Base-by-base conservation (phyloP, 2,329 filamentous ascomycete genomes). In the Pseudogymnoascus sp. region DNA sequence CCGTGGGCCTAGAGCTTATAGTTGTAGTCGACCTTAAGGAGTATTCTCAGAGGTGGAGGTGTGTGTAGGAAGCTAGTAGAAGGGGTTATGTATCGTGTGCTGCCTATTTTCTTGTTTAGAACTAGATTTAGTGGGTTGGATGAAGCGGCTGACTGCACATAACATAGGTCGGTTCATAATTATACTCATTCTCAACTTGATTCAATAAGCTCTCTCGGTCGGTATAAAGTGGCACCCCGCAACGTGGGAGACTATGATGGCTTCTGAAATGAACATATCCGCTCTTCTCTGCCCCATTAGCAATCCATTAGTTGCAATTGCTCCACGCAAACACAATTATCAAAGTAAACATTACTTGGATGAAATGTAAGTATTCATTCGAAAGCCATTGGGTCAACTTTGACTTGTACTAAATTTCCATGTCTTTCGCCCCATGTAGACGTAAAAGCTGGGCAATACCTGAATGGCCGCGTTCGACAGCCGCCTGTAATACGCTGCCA, bases 401-500 rank as follows among this genome's bases (percentile, higher is more conserved):
- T 19, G 8, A 19, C 14, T 11, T 16, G 2, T 33, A 55, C 26
- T 33, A 31, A 49, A 29, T 16, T 19, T 33, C 26, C 26, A 3
- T 26, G 4, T 55, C 26, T 55, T 33, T 55, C 2, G 45, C 45
- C 1, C 45, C 45, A 4, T 52, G 26, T 2, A 12, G 26, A 19
- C 45, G 45, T 12, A 52, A 35, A 4, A 35, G 19, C 10, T 35
- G 8, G 10, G 23, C 10, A 16, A 61, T 33, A 60, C 14, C 41
- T 52, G 16, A 38, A 19, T 63, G 21, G 5, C 35, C 12, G 2
- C n/a, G 16, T 11, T 23, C 6, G 33, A 23, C 38, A 43, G 63
- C 61, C 38, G 4, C 35, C 37, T 62, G 38, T 7, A 64, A 33
- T 43, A 58, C 29, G 16, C 55, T 55, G 19, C 61, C 19, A 19